These are phyloP conservation scores for Cryomyces antarcticus DNA, from an alignment of 495 filamentous ascomycete species.

Conservation along the genomic window DNA sequence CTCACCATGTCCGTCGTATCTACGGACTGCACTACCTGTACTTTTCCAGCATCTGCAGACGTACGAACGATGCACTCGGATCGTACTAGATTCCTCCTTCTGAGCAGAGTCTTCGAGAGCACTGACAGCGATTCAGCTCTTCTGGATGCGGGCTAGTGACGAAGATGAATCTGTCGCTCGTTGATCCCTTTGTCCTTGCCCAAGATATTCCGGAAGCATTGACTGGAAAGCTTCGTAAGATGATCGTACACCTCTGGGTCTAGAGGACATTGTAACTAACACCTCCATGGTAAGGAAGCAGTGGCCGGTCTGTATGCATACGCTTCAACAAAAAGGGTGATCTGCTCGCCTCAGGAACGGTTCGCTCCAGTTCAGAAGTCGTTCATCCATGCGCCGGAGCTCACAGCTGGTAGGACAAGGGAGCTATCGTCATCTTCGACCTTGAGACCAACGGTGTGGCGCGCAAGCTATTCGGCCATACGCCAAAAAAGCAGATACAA, in stretches of 20 bases:
- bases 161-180: constrained; percentile 56
- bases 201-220: constrained; percentile 89
- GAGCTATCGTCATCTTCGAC: constrained; percentile 88
- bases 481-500: constrained; percentile 49
- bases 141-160: neutral
- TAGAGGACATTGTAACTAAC: constrained; percentile 2
- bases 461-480: constrained; percentile 80
- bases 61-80: too few species aligned
- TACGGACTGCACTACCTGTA: too few species aligned
- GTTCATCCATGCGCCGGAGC: too few species aligned
- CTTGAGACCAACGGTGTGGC: constrained; percentile 91
- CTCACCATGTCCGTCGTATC: too few species aligned
- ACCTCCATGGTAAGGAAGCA: constrained; percentile 20
- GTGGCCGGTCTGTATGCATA: constrained; percentile 45
- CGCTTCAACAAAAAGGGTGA: constrained; percentile 90
- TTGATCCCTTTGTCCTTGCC: constrained; percentile 67
- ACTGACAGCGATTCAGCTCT: neutral
- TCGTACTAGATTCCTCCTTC: too few species aligned
- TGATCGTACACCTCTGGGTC: constrained; percentile 17
- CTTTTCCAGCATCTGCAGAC: too few species aligned
- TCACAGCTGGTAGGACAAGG: constrained; percentile 38
- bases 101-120: neutral
- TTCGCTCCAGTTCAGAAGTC: constrained; percentile 8
- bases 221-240: constrained; percentile 58
- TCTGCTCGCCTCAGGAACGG: constrained; percentile 80